Base-by-base conservation (phyloP, 2,329 filamentous ascomycete species). In the Botrytis elliptica region DNA sequence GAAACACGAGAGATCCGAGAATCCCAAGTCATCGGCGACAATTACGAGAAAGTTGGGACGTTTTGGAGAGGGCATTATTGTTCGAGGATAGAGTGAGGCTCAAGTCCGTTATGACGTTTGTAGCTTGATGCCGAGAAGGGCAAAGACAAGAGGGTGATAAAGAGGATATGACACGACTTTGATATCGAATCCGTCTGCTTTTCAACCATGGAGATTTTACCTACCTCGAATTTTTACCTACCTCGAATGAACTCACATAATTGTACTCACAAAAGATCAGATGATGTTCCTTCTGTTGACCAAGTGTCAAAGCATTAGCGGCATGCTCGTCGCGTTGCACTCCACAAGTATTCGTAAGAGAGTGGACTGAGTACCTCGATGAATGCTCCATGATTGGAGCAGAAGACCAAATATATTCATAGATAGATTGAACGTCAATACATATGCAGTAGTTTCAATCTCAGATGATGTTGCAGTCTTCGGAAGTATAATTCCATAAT, bases 1-100 rank as follows among this genome's bases (percentile, higher is more conserved):
- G 76, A 88, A 90, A 75, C 82, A 84, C 59, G 82, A 81, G n/a
- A 84, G 81, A 76, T 86, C 85, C 73, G 81, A 84, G 77, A 84
- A 85, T 16, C 33, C 36, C 18, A 62, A 14, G 36, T n/a, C 36
- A 38, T 62, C 22, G 7, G 83, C 83, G 12, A 85, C 81, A 33
- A 86, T 84, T 74, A 86, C 80, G 25, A 86, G 82, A 8, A 86
- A 85, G 76, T 86, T 86, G 16, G 76, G 77, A 33, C 73, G 64
- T 63, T 77, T 74, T 22, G 60, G n/a, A 12, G n/a, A 44, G 22
- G 40, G 4, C n/a, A 60, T 60, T 6, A 5, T 33, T 9, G 18
- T 42, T 42, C 1, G 46, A 67, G 38, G 62, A 16, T n/a, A 8
- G 33, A 57, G 42, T 18, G 44, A 60, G 33, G 36, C 59, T 62